Conservation (phyloP, 2,329 filamentous ascomycete genomes). For the Aspergillus sp. region DNA sequence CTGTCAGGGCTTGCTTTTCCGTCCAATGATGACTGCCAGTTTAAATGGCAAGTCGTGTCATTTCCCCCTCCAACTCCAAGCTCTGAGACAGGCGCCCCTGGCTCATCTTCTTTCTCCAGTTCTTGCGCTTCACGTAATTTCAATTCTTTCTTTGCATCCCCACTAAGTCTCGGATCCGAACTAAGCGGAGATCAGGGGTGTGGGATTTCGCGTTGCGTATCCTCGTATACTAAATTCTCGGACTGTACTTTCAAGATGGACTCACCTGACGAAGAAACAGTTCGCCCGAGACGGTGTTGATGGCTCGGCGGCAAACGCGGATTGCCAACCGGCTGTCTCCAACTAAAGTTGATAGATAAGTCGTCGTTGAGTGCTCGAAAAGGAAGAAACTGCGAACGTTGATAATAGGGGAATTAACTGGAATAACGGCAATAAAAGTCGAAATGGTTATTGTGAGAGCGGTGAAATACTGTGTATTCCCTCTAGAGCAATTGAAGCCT, state of each 20-base stretch:
- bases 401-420: background rate
- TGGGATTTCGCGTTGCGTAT: background rate
- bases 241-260: background rate
- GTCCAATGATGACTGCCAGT: slow-evolving; percentile 3
- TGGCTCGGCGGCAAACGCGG: slow-evolving; percentile 7
- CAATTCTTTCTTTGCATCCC: background rate
- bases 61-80: background rate
- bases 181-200: background rate
- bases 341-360: background rate
- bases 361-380: background rate
- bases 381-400: too few species aligned
- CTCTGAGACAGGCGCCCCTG: slow-evolving; percentile 8
- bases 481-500: background rate
- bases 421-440: background rate
- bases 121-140: background rate
- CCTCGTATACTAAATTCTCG: background rate
- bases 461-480: slow-evolving; percentile 12
- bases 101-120: background rate
- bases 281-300: background rate
- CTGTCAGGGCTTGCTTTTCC: background rate
- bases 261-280: background rate
- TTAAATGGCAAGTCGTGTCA: background rate
- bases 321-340: background rate
- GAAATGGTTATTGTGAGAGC: slow-evolving; percentile 14
- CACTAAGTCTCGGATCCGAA: background rate